These are phyloP conservation scores for Paramecium caudatum DNA, from an alignment of 73 alveolate species.

Conservation along the genomic window DNA sequence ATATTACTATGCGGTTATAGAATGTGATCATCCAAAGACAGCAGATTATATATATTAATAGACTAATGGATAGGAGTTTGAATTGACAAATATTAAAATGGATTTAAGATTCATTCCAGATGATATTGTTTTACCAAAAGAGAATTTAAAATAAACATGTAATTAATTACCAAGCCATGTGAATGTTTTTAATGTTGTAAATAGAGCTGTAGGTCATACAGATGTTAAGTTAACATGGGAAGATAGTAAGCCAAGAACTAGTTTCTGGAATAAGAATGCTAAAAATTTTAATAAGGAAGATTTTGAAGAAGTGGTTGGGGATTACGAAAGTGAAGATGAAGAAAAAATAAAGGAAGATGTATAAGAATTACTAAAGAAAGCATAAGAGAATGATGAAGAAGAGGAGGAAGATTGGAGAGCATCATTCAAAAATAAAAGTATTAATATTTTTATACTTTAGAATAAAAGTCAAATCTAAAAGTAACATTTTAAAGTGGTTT, in stretches of 20 bases:
- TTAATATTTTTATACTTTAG: background rate
- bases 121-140: conserved; percentile 88
- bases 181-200: conserved; percentile 80
- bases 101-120: conserved; percentile 94
- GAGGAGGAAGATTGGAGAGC: conserved; percentile 80
- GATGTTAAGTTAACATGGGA: conserved; percentile 97
- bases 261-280: conserved; percentile 87
- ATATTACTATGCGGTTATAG: conserved; percentile 94
- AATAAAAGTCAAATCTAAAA: conserved; percentile 25
- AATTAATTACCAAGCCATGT: conserved; percentile 92
- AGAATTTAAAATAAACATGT: conserved; percentile 87
- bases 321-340: conserved; percentile 85
- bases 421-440: conserved; percentile 68
- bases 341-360: conserved; percentile 85
- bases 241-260: conserved; percentile 90
- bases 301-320: conserved; percentile 83
- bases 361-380: conserved; percentile 85
- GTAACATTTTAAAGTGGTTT: conserved; percentile 55
- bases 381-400: conserved; percentile 84
- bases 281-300: conserved; percentile 89
- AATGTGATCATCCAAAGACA: conserved; percentile 88
- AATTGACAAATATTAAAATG: conserved; percentile 89
- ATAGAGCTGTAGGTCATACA: conserved; percentile 94
- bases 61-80: conserved; percentile 95
- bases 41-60: conserved; percentile 88